These are phyloP conservation scores for Dictyostelium capitatum DNA, from an alignment of 78 protist genomes.

Conservation along the genomic window DNA sequence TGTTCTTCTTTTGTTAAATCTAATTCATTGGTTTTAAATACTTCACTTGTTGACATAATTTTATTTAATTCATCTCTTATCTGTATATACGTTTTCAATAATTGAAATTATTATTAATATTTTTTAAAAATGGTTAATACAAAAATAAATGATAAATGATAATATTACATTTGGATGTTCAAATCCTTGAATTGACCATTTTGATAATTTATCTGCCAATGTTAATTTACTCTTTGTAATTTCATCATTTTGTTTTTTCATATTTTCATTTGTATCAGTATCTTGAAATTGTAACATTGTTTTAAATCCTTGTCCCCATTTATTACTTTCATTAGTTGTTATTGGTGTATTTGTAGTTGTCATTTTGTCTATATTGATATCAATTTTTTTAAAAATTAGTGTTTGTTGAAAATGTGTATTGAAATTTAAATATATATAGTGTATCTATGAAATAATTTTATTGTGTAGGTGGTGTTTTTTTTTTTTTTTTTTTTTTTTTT, in stretches of 20 bases:
- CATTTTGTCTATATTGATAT: neutral
- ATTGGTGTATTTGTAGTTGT: too few species aligned
- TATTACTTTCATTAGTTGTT: neutral
- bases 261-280: neutral
- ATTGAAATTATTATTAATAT: neutral
- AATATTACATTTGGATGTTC: slow-evolving; percentile 26
- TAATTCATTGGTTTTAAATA: neutral
- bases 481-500: too few species aligned
- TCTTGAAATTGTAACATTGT: neutral
- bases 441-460: too few species aligned
- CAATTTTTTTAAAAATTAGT: neutral
- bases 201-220: neutral
- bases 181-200: slow-evolving; percentile 34
- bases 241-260: neutral
- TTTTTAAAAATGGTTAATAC: neutral
- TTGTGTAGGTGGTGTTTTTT: too few species aligned
- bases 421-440: too few species aligned
- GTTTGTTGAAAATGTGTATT: too few species aligned
- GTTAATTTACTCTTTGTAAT: neutral
- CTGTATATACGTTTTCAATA: neutral
- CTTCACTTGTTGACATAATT: slow-evolving; percentile 9
- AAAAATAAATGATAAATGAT: neutral
- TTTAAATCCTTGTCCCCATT: neutral
- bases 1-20: slow-evolving; percentile 38
- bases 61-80: slow-evolving; percentile 34